These are phyloP conservation scores for Mycena pura DNA, from an alignment of 768 basidiomycete genomes.

Conservation along the genomic window DNA sequence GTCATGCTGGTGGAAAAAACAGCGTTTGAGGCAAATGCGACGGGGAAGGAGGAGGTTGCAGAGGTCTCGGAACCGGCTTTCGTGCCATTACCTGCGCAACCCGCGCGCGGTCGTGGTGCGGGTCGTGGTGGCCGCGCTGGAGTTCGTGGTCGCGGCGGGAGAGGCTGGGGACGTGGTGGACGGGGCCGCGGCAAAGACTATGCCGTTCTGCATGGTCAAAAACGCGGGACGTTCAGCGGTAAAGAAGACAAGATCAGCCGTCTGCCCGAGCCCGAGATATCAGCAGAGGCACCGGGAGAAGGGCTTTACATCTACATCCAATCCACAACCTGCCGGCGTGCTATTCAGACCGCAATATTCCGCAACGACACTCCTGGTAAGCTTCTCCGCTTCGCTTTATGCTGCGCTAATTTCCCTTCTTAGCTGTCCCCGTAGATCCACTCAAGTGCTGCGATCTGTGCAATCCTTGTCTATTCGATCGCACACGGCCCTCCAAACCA, in stretches of 20 bases:
- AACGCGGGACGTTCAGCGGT: slow-evolving; percentile 17
- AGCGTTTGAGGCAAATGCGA: not conserved
- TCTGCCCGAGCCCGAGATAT: slow-evolving; percentile 13
- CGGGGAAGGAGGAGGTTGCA: slow-evolving; percentile 19
- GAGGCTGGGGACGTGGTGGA: slow-evolving; percentile 14
- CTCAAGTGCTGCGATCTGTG: not conserved
- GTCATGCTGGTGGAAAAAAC: not conserved
- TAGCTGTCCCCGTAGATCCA: not conserved
- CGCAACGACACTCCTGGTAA: not conserved
- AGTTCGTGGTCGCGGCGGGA: slow-evolving; percentile 13
- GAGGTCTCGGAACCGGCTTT: not conserved
- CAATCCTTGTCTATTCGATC: not conserved
- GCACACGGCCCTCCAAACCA: not conserved
- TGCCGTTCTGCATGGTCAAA: slow-evolving; percentile 13
- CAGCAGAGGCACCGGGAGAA: slow-evolving; percentile 29
- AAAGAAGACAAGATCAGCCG: slow-evolving; percentile 6
- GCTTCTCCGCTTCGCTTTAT: not conserved
- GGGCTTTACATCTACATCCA: slow-evolving; percentile 39
- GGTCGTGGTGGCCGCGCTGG: slow-evolving; percentile 14
- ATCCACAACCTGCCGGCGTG: slow-evolving; percentile 33
- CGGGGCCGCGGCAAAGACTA: slow-evolving; percentile 8
- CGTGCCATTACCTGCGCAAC: not conserved
- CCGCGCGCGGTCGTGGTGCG: not conserved
- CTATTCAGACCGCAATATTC: not conserved
- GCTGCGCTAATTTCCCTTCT: not conserved